Evolutionary conservation across 306 rosid species (phyloP).

Genomic region (Vachellia collinsii): DNA sequence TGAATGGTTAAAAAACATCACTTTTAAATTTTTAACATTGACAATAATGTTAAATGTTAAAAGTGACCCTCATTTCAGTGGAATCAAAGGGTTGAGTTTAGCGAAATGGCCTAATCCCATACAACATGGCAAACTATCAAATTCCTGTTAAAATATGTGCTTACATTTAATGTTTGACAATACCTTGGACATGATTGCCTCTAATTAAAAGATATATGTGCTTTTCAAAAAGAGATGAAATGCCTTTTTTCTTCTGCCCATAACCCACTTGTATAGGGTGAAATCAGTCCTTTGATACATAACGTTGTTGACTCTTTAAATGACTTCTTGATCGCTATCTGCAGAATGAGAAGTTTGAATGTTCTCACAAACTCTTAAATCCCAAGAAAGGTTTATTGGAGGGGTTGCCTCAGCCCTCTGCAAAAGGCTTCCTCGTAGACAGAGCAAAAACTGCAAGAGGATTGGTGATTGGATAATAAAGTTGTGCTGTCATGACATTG

Average conservation of each 20-base stretch:
- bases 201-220: too few species aligned
- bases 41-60: background rate
- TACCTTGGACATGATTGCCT: too few species aligned
- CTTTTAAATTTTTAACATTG: constrained; percentile 4
- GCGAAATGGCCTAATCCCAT: too few species aligned
- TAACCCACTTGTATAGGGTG: background rate
- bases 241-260: background rate
- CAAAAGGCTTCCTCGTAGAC: background rate
- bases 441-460: constrained; percentile 3
- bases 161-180: too few species aligned
- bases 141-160: too few species aligned
- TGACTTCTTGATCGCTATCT: constrained; percentile 25
- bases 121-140: too few species aligned
- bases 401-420: constrained; percentile 3
- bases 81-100: background rate
- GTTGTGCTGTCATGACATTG: constrained; percentile 11
- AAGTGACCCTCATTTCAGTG: background rate
- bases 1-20: constrained; percentile 13
- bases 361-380: constrained; percentile 27
- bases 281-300: constrained; percentile 3
- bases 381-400: constrained; percentile 20
- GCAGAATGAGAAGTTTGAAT: constrained; percentile 41
- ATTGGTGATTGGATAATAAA: constrained; percentile 6
- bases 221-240: background rate
- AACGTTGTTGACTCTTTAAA: background rate